phyloP scores from a whole-genome alignment of 148 eudicot genomes.

The Rhododendron simsii region DNA sequence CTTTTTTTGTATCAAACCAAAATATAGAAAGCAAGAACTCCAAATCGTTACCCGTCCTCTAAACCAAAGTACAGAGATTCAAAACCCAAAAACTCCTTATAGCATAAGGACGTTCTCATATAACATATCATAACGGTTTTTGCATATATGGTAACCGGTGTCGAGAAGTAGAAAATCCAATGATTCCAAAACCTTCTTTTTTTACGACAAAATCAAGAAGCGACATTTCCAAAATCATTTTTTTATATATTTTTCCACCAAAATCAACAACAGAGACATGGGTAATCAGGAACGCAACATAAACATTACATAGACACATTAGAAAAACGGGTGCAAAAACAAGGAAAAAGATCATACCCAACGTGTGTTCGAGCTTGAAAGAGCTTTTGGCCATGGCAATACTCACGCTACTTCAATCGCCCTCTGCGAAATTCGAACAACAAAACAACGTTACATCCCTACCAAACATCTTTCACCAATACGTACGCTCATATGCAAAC shows the following conservation, averaged over 20 bases:
- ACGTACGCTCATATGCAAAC: background rate
- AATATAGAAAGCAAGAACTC: background rate
- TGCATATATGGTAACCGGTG: background rate
- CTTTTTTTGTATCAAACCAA: background rate
- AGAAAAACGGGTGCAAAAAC: background rate
- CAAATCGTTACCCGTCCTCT: background rate
- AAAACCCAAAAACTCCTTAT: background rate
- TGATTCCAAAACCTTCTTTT: background rate
- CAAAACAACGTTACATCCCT: slow-evolving; percentile 19
- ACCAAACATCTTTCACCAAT: slow-evolving; percentile 3
- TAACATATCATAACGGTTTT: background rate
- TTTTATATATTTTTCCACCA: background rate
- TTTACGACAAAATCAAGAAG: background rate
- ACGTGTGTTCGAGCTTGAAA: slow-evolving; percentile 39
- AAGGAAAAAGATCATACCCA: slow-evolving; percentile 27
- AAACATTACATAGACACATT: background rate
- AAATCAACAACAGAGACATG: background rate
- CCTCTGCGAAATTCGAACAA: slow-evolving; percentile 33
- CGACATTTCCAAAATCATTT: background rate
- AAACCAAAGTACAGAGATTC: background rate
- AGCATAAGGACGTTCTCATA: background rate
- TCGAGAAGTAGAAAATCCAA: background rate
- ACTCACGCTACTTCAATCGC: slow-evolving; percentile 14
- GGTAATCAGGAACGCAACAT: background rate
- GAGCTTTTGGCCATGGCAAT: slow-evolving; percentile 39